Base-by-base conservation (phyloP, 2,329 filamentous ascomycete species). In the Arthrobotrys pseudoclavata region DNA sequence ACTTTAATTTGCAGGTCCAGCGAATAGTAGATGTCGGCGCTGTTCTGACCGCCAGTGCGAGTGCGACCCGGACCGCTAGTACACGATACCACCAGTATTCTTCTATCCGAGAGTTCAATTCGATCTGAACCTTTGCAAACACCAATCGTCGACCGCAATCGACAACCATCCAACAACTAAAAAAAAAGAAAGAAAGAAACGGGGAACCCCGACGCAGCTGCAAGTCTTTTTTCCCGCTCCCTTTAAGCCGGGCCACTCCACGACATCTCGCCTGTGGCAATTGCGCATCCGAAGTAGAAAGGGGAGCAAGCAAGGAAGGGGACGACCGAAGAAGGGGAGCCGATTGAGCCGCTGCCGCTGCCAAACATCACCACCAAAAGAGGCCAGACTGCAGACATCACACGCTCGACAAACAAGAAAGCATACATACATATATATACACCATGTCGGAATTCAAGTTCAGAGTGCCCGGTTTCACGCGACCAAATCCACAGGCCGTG, bases 381-480 rank as follows among this genome's bases (percentile, higher is more conserved):
- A 40, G 42, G 45, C 29, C 26, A 57, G 26, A 57, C 50, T 48
- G n/a, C 55, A 37, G 26, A 57, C 50, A 57, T 24, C 55, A 37
- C 53, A 57, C 18, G 42, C 53, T 47, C 52, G 29, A 69, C 55
- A 53, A 66, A 64, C 15, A 72, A 66, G 22, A 61, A 60, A 45
- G 15, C 12, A 50, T 7, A 24, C 10, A 50, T 5, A 22, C 20
- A 12, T 7, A 50, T 10, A 50, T 4, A 26, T 15, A 64, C 9
- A 34, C 13, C 45, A 77, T 77, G 74, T 77, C 74, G 52, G 67
- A 77, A 48, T 77, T 77, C 67, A 77, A 69, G 53, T 77, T 77
- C 55, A 77, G 74, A 57, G 74, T 77, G 34, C 74, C 74, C n/a
- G 55, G 55, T 18, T 77, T 77, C 67, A 71, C 74, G 74, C 74